These are phyloP conservation scores for Ophiostoma angusticollis DNA, from an alignment of 2,329 filamentous ascomycete genomes.

Conservation along the genomic window DNA sequence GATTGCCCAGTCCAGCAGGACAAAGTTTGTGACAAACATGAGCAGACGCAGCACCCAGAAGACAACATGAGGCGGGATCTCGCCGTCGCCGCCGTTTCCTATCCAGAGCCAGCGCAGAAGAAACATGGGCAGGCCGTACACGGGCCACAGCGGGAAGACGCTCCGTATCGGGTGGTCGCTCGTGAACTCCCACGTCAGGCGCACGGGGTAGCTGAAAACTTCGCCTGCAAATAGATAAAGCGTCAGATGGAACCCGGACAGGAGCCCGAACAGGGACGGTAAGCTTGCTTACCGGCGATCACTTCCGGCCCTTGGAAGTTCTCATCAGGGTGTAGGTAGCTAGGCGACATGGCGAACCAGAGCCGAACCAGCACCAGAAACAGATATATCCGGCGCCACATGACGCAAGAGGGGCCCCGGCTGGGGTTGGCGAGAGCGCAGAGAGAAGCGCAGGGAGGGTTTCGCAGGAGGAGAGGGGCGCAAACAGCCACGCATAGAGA, in stretches of 20 bases:
- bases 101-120: slow-evolving; percentile 86
- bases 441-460: not conserved
- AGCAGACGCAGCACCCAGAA: slow-evolving; percentile 81
- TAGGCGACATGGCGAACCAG: slow-evolving; percentile 87
- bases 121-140: slow-evolving; percentile 89
- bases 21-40: slow-evolving; percentile 93
- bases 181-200: slow-evolving; percentile 93
- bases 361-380: slow-evolving; percentile 74
- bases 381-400: slow-evolving; percentile 89
- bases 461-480: not conserved
- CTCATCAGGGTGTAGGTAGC: slow-evolving; percentile 96
- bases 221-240: no score
- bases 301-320: slow-evolving; percentile 98
- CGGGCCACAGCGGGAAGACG: slow-evolving; percentile 90
- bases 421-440: slow-evolving; percentile 7
- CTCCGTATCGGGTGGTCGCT: slow-evolving; percentile 80
- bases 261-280: no score
- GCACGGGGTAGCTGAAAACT: slow-evolving; percentile 83
- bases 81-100: slow-evolving; percentile 62
- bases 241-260: no score
- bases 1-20: slow-evolving; percentile 94
- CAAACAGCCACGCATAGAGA: not conserved
- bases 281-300: slow-evolving; percentile 62
- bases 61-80: slow-evolving; percentile 70
- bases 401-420: slow-evolving; percentile 24